Evolutionary conservation across 139 green algal genomes (phyloP), one percentile per base, ranked within the genome.

Genomic region (Chlorella sp.): DNA sequence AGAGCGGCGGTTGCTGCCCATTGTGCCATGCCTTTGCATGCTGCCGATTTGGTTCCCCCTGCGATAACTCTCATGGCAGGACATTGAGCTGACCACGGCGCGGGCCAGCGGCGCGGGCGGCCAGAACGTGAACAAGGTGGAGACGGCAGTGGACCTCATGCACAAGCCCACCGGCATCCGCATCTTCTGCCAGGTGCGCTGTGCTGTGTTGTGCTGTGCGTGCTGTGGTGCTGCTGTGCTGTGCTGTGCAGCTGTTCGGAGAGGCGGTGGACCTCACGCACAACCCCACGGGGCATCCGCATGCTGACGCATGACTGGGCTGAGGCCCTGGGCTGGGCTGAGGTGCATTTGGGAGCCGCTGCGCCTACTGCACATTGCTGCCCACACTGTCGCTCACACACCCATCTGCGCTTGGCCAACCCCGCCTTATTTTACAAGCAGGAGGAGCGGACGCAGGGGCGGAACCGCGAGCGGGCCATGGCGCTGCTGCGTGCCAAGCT

Each of bases 121-220:
- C 9, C 95, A 98, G 88, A 98, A 98, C 80, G 95, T 98, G 70
- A 98, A 98, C 90, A 98, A 98, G 89, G 95, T 98, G 54, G 97
- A 99, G 88, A 98, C 96, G 34, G 97, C 97, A 17, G 91, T 99
- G n/a, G 97, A 99, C 89, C 89, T 99, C n/a, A 85, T 96, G 19
- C 97, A 99, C 91, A 98, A 98, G 86, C 97, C 97, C 43, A 98
- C 96, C 41, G 94, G 94, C 56, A 97, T 97, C 78, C 87, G 94
- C 56, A 94, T 97, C 73, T 97, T 97, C 86, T 97, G 93, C 88
- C 94, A 93, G 82, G 82, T 73, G 51, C 11, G 81, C 41, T 38
- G 58, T 3, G 68, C 43, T 65, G 9, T 76, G 43, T 67, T 36
- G 74, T 51, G 77, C 77, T 41, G 58, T 4, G 70, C 38, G 32